Evolutionary conservation across 345 rosid genomes (phyloP).

Genomic region (Garcia nutans): DNA sequence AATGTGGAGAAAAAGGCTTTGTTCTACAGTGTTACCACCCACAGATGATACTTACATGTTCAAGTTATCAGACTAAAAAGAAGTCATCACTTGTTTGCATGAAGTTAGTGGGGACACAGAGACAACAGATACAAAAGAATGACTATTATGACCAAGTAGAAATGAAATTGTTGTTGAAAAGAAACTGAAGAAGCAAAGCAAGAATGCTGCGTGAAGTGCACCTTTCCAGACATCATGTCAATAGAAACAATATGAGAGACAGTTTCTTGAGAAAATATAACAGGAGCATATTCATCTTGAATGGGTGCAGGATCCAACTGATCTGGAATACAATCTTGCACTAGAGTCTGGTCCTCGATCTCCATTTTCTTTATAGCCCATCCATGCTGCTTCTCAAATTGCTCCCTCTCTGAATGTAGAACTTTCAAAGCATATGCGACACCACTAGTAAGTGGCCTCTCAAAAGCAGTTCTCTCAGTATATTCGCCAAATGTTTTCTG

Average conservation of each 20-base stretch:
- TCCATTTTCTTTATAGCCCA: conserved; percentile 95
- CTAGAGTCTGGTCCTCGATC: conserved; percentile 78
- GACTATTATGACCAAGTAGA: not conserved
- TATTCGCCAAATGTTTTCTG: conserved; percentile 91
- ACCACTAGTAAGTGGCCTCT: conserved; percentile 98
- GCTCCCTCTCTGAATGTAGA: conserved; percentile 71
- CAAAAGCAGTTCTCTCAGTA: conserved; percentile 92
- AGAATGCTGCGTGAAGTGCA: conserved; percentile 21
- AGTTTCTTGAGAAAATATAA: conserved; percentile 89
- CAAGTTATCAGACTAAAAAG: not conserved
- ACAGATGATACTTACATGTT: not conserved
- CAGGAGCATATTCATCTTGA: conserved; percentile 95
- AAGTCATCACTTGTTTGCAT: not conserved
- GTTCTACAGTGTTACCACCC: not conserved
- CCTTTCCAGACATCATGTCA: conserved; percentile 99
- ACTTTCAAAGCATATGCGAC: conserved; percentile 98
- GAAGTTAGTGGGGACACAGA: not conserved
- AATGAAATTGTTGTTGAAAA: not conserved
- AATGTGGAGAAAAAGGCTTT: not conserved
- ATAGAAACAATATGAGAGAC: conserved; percentile 93
- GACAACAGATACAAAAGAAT: not conserved
- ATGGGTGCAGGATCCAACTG: conserved; percentile 88
- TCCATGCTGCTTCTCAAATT: conserved; percentile 72
- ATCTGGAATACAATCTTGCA: conserved; percentile 74
- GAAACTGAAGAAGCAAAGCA: conserved; percentile 10